phyloP scores from a whole-genome alignment of 768 basidiomycete genomes.

The Pholiota microspora region DNA sequence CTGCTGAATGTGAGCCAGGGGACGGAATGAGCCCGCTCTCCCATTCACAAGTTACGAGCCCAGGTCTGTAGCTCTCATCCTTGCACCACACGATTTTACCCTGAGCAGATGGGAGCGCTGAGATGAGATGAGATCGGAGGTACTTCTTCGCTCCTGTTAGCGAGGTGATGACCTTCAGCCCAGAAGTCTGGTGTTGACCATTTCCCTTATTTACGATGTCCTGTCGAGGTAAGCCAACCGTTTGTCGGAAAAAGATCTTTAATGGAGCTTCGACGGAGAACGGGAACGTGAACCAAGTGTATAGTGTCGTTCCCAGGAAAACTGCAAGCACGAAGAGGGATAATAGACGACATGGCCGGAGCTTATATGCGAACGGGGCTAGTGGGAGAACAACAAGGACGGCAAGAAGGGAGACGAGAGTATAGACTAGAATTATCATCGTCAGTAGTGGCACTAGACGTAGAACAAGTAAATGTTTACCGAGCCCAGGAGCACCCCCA shows the following conservation, averaged over 20 bases:
- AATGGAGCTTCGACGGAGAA: constrained; percentile 54
- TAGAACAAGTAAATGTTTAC: constrained; percentile 12
- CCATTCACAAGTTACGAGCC: constrained; percentile 27
- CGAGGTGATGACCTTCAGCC: constrained; percentile 9
- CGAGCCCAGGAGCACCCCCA: constrained; percentile 24
- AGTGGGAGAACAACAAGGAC: constrained; percentile 23
- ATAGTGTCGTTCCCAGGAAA: constrained; percentile 42
- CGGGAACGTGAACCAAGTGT: constrained; percentile 56
- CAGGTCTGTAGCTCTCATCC: constrained; percentile 15
- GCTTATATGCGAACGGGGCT: constrained; percentile 25
- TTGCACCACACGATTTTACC: constrained; percentile 14
- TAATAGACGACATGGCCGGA: constrained; percentile 21
- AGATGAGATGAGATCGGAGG: constrained; percentile 16
- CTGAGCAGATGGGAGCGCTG: constrained; percentile 21
- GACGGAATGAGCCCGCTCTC: constrained; percentile 10
- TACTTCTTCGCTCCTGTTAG: constrained; percentile 20
- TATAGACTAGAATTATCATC: constrained; percentile 19
- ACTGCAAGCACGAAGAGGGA: constrained; percentile 34
- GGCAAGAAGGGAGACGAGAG: constrained; percentile 13
- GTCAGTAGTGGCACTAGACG: background rate
- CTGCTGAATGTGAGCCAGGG: background rate
- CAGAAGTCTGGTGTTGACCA: too few species aligned
- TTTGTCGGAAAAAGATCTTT: constrained; percentile 72
- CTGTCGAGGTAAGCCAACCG: constrained; percentile 36
- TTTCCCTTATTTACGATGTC: background rate